Evolutionary conservation across 768 basidiomycete species (phyloP).

Genomic region (Mycena sanguinolenta): DNA sequence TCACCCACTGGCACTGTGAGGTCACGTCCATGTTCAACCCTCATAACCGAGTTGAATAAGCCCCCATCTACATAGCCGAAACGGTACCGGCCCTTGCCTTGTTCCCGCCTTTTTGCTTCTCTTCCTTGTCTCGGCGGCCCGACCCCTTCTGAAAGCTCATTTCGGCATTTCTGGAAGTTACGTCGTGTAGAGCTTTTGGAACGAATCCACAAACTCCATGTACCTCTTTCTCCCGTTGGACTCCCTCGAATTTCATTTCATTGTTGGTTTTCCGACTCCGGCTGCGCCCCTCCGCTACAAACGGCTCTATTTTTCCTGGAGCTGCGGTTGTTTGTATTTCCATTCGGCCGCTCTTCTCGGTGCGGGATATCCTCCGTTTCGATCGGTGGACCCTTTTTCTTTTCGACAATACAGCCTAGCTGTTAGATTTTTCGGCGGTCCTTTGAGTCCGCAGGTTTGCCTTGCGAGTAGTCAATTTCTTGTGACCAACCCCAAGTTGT

Average conservation of each 20-base stretch:
- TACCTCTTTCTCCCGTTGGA: background rate
- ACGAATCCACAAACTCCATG: background rate
- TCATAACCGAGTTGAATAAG: background rate
- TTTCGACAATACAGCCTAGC: background rate
- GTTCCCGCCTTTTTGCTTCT: conserved; percentile 8
- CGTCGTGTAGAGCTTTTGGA: background rate
- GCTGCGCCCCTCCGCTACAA: background rate
- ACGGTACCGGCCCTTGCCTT: conserved; percentile 1
- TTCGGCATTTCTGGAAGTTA: background rate
- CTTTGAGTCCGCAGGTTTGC: background rate
- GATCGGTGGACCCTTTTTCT: background rate
- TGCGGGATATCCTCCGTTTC: background rate
- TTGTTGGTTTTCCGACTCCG: background rate
- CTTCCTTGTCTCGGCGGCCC: background rate
- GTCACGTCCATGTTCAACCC: background rate
- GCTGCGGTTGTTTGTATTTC: background rate
- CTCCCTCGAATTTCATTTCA: background rate
- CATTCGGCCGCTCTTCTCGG: background rate
- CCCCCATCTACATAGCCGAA: background rate
- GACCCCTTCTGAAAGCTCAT: background rate
- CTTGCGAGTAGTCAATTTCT: too few relatives aligned
- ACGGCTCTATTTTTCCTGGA: conserved; percentile 4
- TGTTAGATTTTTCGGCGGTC: background rate
- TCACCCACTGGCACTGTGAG: background rate
- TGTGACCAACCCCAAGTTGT: too few relatives aligned